Evolutionary conservation across 73 alveolate genomes (phyloP), one percentile per base, ranked within the genome.

Genomic region (Paramecium pentaurelia): DNA sequence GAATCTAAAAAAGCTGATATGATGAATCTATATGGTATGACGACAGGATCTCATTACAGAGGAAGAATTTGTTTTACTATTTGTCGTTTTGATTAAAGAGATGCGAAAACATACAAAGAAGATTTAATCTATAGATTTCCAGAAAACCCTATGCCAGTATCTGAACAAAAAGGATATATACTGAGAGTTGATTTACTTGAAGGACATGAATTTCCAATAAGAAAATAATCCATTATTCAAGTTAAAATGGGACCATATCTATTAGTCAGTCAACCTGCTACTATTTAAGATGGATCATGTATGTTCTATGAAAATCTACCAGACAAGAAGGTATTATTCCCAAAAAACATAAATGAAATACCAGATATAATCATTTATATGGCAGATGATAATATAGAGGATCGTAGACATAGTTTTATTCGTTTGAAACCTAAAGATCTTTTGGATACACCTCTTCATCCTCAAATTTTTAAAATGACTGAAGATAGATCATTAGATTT

Each of bases 401-500:
- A 92, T 59, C 92, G 93, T 22, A 86, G 97, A 89, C 87, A 94
- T n/a, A 95, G 97, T 58, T 96, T 93, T 38, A 93, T 89, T 71
- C 80, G 98, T 38, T 30, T 95, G 6, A 95, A 90, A 59, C 96
- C 96, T 0, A 71, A 89, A 25, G 96, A 93, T 18, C 5, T 92
- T 1, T 68, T 95, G 1, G 95, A 95, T 92, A 40, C 1, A 3
- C 42, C 18, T 8, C 20, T 44, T 0, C 18, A 25, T 12, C 54
- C 91, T n/a, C 4, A 80, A 49, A 45, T 80, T 3, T 9, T 45
- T 27, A 80, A 80, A 47, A 25, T 96, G 58, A 93, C 92, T 49
- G 98, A 96, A 91, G 98, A 96, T 54, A 89, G 93, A 80, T 86
- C 96, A 27, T 59, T 93, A n/a, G 97, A 96, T 88, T 86, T 95